Evolutionary conservation across 129 eudicot genomes (phyloP).

Genomic region (Kitagawia praeruptora): DNA sequence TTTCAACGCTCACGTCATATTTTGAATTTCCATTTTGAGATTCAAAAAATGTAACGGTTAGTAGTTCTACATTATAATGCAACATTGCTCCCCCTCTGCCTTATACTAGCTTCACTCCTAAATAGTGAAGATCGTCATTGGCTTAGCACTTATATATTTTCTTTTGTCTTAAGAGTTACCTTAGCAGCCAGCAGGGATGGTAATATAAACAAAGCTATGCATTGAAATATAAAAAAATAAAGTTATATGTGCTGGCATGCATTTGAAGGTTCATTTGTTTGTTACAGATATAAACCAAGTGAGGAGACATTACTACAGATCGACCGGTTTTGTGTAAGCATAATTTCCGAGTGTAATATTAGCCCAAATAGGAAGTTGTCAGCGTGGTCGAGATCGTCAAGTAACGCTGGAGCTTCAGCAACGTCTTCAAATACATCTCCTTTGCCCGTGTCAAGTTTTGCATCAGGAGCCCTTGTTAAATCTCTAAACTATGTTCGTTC

Average conservation of each 20-base stretch:
- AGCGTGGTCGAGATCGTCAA: constrained; percentile 60
- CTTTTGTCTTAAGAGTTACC: background rate
- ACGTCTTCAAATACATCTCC: constrained; percentile 47
- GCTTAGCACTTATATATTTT: background rate
- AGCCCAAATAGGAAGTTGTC: constrained; percentile 55
- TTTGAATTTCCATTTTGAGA: background rate
- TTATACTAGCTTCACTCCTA: background rate
- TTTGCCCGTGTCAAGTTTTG: constrained; percentile 86
- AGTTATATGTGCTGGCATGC: background rate
- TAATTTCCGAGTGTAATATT: constrained; percentile 73
- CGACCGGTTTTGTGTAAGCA: constrained; percentile 77
- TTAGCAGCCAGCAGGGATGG: background rate
- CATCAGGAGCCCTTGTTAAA: constrained; percentile 81
- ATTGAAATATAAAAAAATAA: background rate
- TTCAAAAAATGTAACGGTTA: background rate
- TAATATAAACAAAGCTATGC: background rate
- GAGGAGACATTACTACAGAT: constrained; percentile 84
- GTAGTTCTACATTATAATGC: background rate
- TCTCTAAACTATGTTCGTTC: constrained; percentile 87
- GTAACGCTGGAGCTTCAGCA: constrained; percentile 40
- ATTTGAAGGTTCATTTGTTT: constrained; percentile 7
- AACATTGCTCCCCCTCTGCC: background rate
- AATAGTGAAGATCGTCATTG: background rate
- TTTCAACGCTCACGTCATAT: background rate
- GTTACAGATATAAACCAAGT: constrained; percentile 84